Evolutionary conservation across 2,329 filamentous ascomycete species (phyloP).

Genomic region (Pseudocercospora musae): DNA sequence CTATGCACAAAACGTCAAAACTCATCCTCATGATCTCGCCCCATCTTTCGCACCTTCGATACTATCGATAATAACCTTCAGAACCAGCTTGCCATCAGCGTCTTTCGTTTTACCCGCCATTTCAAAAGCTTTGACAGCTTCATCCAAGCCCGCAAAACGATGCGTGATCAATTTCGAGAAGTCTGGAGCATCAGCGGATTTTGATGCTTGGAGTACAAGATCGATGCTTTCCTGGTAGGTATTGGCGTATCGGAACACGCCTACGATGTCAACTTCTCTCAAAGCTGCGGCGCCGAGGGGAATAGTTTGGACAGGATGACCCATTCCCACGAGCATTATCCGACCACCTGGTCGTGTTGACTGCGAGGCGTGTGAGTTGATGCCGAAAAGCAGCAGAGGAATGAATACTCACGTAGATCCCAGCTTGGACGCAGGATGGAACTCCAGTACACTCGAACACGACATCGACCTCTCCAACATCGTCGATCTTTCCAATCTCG

Average conservation of each 20-base stretch:
- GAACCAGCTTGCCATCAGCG: slow-evolving; percentile 63
- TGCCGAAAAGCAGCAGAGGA: background rate
- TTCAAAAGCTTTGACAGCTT: slow-evolving; percentile 63
- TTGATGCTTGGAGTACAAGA: slow-evolving; percentile 48
- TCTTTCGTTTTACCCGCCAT: slow-evolving; percentile 67
- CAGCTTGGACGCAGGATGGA: slow-evolving; percentile 69
- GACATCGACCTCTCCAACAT: slow-evolving; percentile 59
- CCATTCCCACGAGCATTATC: slow-evolving; percentile 76
- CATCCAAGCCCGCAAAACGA: slow-evolving; percentile 62
- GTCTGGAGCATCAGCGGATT: slow-evolving; percentile 53
- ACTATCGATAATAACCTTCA: slow-evolving; percentile 64
- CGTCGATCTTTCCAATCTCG: slow-evolving; percentile 39
- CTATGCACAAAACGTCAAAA: background rate
- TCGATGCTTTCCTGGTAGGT: slow-evolving; percentile 70
- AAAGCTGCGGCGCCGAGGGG: slow-evolving; percentile 69
- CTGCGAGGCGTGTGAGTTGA: slow-evolving; percentile 23
- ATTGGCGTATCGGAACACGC: slow-evolving; percentile 74
- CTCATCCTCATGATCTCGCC: slow-evolving; percentile 1
- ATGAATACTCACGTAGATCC: slow-evolving; percentile 57
- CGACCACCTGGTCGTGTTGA: slow-evolving; percentile 66
- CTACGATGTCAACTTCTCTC: slow-evolving; percentile 73
- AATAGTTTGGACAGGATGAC: slow-evolving; percentile 70
- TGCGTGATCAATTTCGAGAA: slow-evolving; percentile 73
- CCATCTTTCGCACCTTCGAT: slow-evolving; percentile 11
- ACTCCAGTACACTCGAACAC: slow-evolving; percentile 77